Percentiles rank a stretch among this genome's conserved stretches.
phyloP scores from a whole-genome alignment of 2,329 filamentous ascomycete genomes.

The Xylariaceae sp. region DNA sequence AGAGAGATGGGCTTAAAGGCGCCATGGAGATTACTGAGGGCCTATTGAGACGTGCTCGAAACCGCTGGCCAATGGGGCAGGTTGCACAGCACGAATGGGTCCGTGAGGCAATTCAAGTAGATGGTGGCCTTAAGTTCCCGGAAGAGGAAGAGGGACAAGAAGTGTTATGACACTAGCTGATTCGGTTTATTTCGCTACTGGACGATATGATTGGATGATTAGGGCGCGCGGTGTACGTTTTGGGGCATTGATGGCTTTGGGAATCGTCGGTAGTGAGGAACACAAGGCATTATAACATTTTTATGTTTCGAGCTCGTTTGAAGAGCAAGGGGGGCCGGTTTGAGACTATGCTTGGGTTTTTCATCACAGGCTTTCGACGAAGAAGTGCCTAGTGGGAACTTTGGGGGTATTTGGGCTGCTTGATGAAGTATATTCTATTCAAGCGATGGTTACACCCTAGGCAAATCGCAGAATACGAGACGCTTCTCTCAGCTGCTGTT shows the following conservation, averaged over 20 bases:
- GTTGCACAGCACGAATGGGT: slow-evolving; percentile 81
- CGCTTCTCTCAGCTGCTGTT: too few relatives aligned
- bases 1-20: slow-evolving; percentile 70
- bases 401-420: slow-evolving; percentile 3
- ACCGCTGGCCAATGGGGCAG: slow-evolving; percentile 76
- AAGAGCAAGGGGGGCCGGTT: slow-evolving; percentile 1
- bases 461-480: too few relatives aligned
- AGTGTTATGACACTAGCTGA: slow-evolving; percentile 46
- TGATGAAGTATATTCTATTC: too few relatives aligned
- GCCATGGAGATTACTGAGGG: slow-evolving; percentile 85
- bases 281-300: background rate
- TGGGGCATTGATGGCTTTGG: background rate
- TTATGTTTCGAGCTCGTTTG: slow-evolving; percentile 10
- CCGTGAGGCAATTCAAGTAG: slow-evolving; percentile 71
- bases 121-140: slow-evolving; percentile 64
- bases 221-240: background rate
- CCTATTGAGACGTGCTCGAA: slow-evolving; percentile 80
- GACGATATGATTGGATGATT: background rate
- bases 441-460: too few relatives aligned
- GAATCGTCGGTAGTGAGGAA: background rate
- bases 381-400: background rate
- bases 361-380: slow-evolving; percentile 12
- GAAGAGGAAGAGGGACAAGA: slow-evolving; percentile 66
- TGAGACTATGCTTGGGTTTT: slow-evolving; percentile 16
- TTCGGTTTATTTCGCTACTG: background rate